These are phyloP conservation scores for Aspergillus pseudonomiae DNA, from an alignment of 2,329 filamentous ascomycete species.

Conservation along the genomic window DNA sequence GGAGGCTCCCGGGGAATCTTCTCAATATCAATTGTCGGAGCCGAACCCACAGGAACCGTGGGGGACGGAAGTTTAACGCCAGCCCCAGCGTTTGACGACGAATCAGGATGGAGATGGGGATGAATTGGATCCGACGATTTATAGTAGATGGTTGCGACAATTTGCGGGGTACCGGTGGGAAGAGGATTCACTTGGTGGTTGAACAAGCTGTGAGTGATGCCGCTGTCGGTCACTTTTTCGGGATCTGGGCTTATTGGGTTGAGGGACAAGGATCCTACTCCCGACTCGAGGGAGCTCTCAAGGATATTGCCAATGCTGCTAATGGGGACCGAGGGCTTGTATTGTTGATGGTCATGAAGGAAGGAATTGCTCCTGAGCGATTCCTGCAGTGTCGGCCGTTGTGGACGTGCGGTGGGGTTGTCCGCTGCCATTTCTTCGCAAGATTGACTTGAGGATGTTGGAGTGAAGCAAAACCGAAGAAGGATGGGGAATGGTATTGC, in stretches of 20 bases:
- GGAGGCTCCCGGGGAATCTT: constrained; percentile 59
- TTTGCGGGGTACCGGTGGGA: constrained; percentile 43
- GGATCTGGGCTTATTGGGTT: constrained; percentile 44
- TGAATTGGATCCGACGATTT: constrained; percentile 47
- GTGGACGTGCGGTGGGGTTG: constrained; percentile 32
- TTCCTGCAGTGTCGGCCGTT: constrained; percentile 47
- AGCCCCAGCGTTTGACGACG: constrained; percentile 38
- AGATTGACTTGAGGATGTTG: neutral
- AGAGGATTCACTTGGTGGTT: constrained; percentile 44
- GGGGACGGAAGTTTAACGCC: constrained; percentile 46
- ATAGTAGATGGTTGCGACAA: constrained; percentile 55
- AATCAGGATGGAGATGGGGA: constrained; percentile 53
- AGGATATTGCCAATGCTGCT: constrained; percentile 42
- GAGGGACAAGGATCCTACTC: constrained; percentile 30
- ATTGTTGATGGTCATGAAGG: constrained; percentile 54
- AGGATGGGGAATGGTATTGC: neutral
- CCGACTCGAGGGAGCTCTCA: constrained; percentile 30
- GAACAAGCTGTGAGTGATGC: constrained; percentile 51
- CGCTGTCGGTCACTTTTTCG: constrained; percentile 48
- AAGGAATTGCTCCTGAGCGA: constrained; percentile 47
- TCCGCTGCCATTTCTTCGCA: constrained; percentile 33
- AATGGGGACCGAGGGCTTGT: constrained; percentile 42
- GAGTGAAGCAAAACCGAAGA: constrained; percentile 1
- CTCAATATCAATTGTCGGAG: constrained; percentile 54
- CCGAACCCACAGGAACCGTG: constrained; percentile 48